A percentile compares a stretch with the other conserved stretches of the same genome.
These are phyloP conservation scores for Alternaria longipes DNA, from an alignment of 2,329 filamentous ascomycete genomes.

Conservation along the genomic window DNA sequence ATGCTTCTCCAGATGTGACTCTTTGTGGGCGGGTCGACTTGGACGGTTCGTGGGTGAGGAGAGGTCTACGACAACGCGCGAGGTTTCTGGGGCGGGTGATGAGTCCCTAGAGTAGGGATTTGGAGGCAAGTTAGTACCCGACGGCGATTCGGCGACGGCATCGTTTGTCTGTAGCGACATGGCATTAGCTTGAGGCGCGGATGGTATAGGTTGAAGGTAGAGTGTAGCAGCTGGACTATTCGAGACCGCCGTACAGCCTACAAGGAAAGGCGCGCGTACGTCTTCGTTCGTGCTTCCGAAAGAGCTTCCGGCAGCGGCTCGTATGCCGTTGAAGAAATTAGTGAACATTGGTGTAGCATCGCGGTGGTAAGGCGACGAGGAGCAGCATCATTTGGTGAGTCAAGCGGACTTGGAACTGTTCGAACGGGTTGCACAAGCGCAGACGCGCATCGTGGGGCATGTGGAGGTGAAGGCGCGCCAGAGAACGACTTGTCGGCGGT, in stretches of 20 bases:
- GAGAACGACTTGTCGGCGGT: constrained; percentile 11
- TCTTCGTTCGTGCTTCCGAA: constrained; percentile 10
- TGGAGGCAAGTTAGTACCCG: constrained; percentile 13
- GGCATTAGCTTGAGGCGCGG: constrained; percentile 23
- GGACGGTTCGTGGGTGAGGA: constrained; percentile 17
- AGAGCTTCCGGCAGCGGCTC: constrained; percentile 13
- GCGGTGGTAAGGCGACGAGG: constrained; percentile 8
- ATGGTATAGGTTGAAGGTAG: not conserved
- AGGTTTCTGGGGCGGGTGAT: constrained; percentile 7
- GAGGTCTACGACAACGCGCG: constrained; percentile 17
- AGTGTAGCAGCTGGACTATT: not conserved
- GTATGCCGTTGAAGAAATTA: constrained; percentile 10
- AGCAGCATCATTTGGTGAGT: constrained; percentile 14
- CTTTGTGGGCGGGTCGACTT: not conserved
- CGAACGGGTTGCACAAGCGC: constrained; percentile 13
- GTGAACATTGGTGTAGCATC: constrained; percentile 21
- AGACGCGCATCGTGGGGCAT: constrained; percentile 24
- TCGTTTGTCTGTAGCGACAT: constrained; percentile 34
- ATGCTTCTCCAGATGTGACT: not conserved
- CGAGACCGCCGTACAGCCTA: not conserved
- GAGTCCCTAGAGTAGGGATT: constrained; percentile 11
- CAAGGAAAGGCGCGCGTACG: constrained; percentile 20
- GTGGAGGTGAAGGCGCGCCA: constrained; percentile 25
- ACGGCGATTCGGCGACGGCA: constrained; percentile 17
- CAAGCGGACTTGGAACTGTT: not conserved